Evolutionary conservation across 176 grass and related monocot genomes (phyloP), one percentile per base, ranked within the genome.

Genomic region (Eremochloa ophiuroides): DNA sequence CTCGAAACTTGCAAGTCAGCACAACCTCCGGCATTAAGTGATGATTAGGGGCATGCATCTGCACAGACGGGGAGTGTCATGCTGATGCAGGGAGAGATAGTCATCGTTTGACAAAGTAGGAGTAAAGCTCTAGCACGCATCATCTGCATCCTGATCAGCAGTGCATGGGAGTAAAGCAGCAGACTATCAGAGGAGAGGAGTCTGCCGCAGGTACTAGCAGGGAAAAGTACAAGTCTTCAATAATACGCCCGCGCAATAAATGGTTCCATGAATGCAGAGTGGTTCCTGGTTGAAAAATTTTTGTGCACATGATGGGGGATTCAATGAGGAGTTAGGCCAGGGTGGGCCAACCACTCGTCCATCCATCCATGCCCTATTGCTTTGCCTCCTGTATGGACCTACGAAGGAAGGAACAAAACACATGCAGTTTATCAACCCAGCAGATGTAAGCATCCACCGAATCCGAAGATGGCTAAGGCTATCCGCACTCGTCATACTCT

Each of bases 261-360:
- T 86, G 84, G 76, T 86, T 86, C 76, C 58, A 80, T 80, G 7
- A 74, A 86, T 74, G 76, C 76, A 34, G 56, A 80, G 84, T 66
- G 58, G 76, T 74, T 86, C 84, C 84, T 44, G 6, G 76, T 80
- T 86, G 84, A 80, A 86, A 80, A 86, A 34, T 66, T 27, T 39
- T 68, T 50, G 75, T 75, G 3, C n/a, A 59, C 69, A 12, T 62
- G 68, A 80, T 68, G 77, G 43, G 17, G 66, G 10, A 50, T 63
- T 78, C 16, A 78, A 29, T 30, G n/a, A 6, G 14, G 30, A 38
- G 69, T 16, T 39, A 30, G 56, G 38, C 26, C 20, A 72, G 73
- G 9, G 17, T 28, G 62, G 44, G 65, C 43, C 38, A 34, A 40
- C 50, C 68, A 2, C 40, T 10, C 61, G n/a, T n/a, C 73, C 51